Percentiles rank a stretch among this genome's conserved stretches.
These are phyloP conservation scores for Erigeron philadelphicus DNA, from an alignment of 140 eudicot genomes.

Conservation along the genomic window DNA sequence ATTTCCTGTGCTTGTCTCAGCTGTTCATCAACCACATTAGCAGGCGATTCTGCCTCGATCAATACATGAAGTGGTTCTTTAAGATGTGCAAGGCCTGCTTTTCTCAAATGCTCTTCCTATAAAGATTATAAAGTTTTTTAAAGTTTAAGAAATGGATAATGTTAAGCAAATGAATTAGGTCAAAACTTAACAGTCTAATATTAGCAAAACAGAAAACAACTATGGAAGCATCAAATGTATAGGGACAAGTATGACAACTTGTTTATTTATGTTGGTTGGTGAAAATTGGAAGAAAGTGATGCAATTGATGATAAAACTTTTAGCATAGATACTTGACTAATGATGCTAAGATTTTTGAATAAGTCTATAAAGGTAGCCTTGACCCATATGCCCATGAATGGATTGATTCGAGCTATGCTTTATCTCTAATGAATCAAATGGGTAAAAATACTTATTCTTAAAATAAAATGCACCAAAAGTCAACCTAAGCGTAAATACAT, in stretches of 20 bases:
- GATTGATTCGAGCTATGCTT: background rate
- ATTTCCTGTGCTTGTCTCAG: conserved; percentile 52
- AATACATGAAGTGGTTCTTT: conserved; percentile 59
- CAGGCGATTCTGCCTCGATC: conserved; percentile 58
- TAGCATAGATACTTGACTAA: no score
- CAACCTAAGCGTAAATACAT: background rate
- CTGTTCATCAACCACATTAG: conserved; percentile 38
- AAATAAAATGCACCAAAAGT: background rate
- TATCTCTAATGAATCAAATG: background rate
- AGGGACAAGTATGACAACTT: no score
- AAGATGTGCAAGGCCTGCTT: conserved; percentile 53
- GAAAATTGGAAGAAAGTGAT: no score
- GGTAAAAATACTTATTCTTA: background rate
- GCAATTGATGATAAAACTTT: no score
- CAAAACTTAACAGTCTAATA: no score
- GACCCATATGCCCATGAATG: background rate
- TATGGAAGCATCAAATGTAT: no score
- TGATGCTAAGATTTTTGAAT: no score
- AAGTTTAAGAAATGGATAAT: no score
- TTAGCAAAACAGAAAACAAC: no score
- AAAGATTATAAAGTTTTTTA: background rate
- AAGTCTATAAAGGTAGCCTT: background rate
- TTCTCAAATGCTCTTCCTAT: conserved; percentile 62
- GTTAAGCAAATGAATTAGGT: background rate
- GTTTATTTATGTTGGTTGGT: no score